Evolutionary conservation across 352 stramenopile genomes (phyloP).

Genomic region (Pythium sp.): DNA sequence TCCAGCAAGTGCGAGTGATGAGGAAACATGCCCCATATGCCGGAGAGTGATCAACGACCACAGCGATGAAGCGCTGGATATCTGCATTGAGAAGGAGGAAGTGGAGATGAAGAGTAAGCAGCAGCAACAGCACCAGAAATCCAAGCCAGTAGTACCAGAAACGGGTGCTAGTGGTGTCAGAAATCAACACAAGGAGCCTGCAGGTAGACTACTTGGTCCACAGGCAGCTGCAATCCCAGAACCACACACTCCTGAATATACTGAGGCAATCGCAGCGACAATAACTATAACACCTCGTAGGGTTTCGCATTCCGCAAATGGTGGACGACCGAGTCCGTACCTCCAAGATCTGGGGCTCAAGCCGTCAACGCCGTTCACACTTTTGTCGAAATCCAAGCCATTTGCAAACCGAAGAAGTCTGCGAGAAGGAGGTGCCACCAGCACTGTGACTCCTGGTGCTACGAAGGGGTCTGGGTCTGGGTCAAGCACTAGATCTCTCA

Average conservation of each 20-base stretch:
- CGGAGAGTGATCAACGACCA: constrained; percentile 18
- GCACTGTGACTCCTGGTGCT: not conserved
- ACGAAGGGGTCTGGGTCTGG: not conserved
- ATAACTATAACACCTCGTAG: constrained; percentile 2
- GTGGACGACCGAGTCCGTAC: constrained; percentile 14
- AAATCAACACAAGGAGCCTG: constrained; percentile 6
- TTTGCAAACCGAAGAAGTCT: constrained; percentile 27
- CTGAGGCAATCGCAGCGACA: not conserved
- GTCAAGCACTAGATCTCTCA: not conserved
- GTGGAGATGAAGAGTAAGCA: constrained; percentile 14
- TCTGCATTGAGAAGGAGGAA: constrained; percentile 20
- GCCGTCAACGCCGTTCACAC: constrained; percentile 9
- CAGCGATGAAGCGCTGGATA: constrained; percentile 17
- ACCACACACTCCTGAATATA: not conserved
- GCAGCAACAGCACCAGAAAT: not conserved
- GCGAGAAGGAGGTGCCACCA: constrained; percentile 63
- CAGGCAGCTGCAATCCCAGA: not conserved
- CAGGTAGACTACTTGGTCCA: not conserved
- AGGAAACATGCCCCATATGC: constrained; percentile 19
- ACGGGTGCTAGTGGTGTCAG: not conserved
- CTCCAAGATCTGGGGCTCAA: constrained; percentile 13
- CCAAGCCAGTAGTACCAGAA: not conserved
- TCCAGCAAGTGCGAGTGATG: not conserved
- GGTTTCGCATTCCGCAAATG: constrained; percentile 10
- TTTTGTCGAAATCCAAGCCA: constrained; percentile 2